Evolutionary conservation across 495 filamentous ascomycete genomes (phyloP), one percentile per base, ranked within the genome.

Genomic region (Haplographium delicatum): DNA sequence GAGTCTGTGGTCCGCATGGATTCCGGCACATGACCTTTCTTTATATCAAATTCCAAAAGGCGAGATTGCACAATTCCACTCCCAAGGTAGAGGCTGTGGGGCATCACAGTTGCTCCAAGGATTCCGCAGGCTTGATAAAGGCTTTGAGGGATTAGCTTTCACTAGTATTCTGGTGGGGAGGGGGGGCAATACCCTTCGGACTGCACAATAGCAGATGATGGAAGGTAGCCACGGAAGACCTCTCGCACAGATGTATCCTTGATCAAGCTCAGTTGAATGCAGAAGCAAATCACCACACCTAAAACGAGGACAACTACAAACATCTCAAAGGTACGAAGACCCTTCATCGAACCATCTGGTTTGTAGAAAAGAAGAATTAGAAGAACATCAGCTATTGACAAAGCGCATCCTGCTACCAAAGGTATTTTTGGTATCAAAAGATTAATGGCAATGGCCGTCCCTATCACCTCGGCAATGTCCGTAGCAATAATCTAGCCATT

Each of bases 51-150:
- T 35, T 91, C 84, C 44, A 77, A 76, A 2, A 96, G 80, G 7
- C 90, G 83, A 8, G 86, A 71, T 64, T 95, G 88, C 0, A 95
- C 88, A 39, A 95, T 84, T 9, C 89, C 90, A 39, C 83, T 88
- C n/a, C 90, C 90, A 5, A 96, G 76, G 59, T 89, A 95, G 24
- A 96, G 75, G 41, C 83, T 88, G 65, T 96, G 90, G 4, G 90
- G 90, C 90, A 96, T 96, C 19, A 96, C 89, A 2, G 90, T 96
- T 13, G 90, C 90, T 19, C 90, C 90, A 9, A 96, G 76, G 56
- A 96, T 96, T 49, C 89, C 90, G 61, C 90, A 95, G 46, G 88
- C 85, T 66, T 93, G 87, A 68, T 91, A 95, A 11, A 96, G 66
- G 24, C 87, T 87, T 56, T 53, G 50, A 16, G 5, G 62, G 43